Percentiles rank a stretch among this genome's conserved stretches.
Evolutionary conservation across 2,329 filamentous ascomycete species (phyloP).

Genomic region (Alternaria gaisen): DNA sequence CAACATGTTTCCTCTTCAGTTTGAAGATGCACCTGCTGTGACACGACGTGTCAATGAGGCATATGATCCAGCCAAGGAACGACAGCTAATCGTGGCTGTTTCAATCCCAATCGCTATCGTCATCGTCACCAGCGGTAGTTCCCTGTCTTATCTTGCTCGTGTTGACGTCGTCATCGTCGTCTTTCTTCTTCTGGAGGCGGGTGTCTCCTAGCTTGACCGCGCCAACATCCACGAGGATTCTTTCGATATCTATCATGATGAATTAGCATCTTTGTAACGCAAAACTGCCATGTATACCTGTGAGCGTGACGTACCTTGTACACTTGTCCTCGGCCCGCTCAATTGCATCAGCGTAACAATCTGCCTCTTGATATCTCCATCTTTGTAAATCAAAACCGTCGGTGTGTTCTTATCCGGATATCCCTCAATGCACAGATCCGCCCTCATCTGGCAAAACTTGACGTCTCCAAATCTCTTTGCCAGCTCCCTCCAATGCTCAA

Average conservation of each 20-base stretch:
- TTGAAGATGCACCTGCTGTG: not conserved
- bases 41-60: not conserved
- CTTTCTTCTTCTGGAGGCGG: conserved; percentile 70
- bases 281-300: not conserved
- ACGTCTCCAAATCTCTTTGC: conserved; percentile 88
- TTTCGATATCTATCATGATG: conserved; percentile 71
- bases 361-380: conserved; percentile 91
- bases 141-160: conserved; percentile 60
- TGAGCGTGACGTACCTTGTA: conserved; percentile 6
- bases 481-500: conserved; percentile 85
- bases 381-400: conserved; percentile 90
- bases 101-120: conserved; percentile 70
- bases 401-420: conserved; percentile 96
- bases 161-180: conserved; percentile 60
- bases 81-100: not conserved
- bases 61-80: not conserved
- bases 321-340: conserved; percentile 62
- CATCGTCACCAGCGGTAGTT: conserved; percentile 53
- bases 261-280: not conserved
- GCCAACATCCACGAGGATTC: conserved; percentile 81
- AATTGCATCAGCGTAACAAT: conserved; percentile 87
- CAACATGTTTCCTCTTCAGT: not conserved
- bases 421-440: conserved; percentile 91
- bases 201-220: conserved; percentile 81
- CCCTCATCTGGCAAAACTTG: conserved; percentile 97